Base-by-base conservation (phyloP, 75 land plant species). In the Chamaecyparis obtusa region DNA sequence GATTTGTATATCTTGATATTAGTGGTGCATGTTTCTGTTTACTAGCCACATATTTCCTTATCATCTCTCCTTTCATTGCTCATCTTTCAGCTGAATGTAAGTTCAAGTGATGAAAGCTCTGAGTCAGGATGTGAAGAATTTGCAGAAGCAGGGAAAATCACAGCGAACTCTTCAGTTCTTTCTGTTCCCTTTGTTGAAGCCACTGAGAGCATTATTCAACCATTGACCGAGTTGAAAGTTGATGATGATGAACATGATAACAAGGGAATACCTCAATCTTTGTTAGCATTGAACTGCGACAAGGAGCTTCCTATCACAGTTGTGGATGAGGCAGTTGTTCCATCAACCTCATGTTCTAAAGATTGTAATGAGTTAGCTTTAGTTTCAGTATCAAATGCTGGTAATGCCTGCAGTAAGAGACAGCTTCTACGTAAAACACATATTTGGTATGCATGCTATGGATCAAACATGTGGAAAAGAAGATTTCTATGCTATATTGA, bases 381-480 rank as follows among this genome's bases (percentile, higher is more conserved):
- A 80, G 56, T 80, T 55, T 54, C 91, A 89, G 87, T 16, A 83
- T n/a, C 86, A 57, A 74, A 35, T 14, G 60, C n/a, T n/a, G 33
- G 71, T 33, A 44, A 33, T 85, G 78, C 89, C 35, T 4, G 14
- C 60, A 27, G 88, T 6, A 93, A 94, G 96, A 93, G 96, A 81
- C 77, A 87, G 17, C 80, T 54, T 32, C 84, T 92, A 10, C 87
- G 91, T 16, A 91, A 91, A n/a, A 74, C 86, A 79, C 88, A 95
- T 54, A 85, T 98, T n/a, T 98, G 99, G 99, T 98, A 98, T 92
- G 99, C 93, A 27, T 75, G 89, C 77, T 98, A 92, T 93, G 99
- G 99, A 48, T 98, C 99, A 41, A 98, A 98, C 85, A 93, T 98
- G 97, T 94, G 90, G 92, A 89, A 87, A 49, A 43, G 92, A 83